Evolutionary conservation across 139 green algal genomes (phyloP).

Genomic region (Gonium pectorale): DNA sequence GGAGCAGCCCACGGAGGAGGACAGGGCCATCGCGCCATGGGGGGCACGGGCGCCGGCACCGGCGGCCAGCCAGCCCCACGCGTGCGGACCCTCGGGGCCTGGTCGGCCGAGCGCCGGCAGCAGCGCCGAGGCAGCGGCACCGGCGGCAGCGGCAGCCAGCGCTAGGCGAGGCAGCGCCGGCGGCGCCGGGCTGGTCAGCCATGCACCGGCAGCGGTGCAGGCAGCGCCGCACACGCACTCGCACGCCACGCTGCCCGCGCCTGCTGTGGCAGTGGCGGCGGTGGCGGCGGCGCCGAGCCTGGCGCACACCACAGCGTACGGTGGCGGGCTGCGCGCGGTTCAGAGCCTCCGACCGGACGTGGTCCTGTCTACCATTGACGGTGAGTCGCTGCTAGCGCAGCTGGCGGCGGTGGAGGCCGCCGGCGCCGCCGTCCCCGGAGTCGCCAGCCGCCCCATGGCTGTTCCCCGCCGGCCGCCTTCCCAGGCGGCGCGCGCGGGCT

Average conservation of each 20-base stretch:
- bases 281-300: not conserved
- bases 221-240: not conserved
- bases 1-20: too few relatives aligned
- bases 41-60: too few relatives aligned
- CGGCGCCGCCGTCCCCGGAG: too few relatives aligned
- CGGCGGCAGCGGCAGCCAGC: not conserved
- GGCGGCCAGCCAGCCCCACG: too few relatives aligned
- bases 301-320: conserved; percentile 2
- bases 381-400: not conserved
- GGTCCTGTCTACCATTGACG: not conserved
- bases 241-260: not conserved
- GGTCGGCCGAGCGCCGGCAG: not conserved
- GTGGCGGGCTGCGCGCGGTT: not conserved
- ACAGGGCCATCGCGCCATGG: too few relatives aligned
- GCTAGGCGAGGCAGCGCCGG: not conserved
- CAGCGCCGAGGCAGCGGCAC: not conserved
- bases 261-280: not conserved
- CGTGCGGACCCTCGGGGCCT: too few relatives aligned
- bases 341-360: conserved; percentile 5
- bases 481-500: too few relatives aligned
- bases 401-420: not conserved
- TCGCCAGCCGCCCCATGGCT: too few relatives aligned
- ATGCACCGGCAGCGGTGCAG: not conserved
- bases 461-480: too few relatives aligned
- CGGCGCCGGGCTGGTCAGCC: not conserved